These are phyloP conservation scores for Dryadomyces quercus-mongolicae DNA, from an alignment of 2,329 filamentous ascomycete species.

Conservation along the genomic window DNA sequence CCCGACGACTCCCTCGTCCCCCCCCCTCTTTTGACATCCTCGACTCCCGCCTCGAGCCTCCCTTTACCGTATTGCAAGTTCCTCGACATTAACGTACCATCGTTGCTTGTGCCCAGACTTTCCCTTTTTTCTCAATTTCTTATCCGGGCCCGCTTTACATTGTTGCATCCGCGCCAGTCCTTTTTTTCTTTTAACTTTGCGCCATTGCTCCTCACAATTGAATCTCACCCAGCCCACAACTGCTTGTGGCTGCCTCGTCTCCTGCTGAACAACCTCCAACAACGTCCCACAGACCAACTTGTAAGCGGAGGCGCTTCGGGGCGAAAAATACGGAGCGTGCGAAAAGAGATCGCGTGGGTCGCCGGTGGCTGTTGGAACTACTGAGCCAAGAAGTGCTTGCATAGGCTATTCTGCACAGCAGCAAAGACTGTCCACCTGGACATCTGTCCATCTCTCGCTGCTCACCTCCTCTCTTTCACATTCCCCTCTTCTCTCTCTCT, in stretches of 20 bases:
- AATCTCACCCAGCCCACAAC: background rate
- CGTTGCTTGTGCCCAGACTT: background rate
- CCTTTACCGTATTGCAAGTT: background rate
- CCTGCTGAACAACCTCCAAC: too few species aligned
- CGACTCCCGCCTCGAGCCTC: background rate
- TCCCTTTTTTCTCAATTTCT: background rate
- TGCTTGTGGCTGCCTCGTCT: too few species aligned
- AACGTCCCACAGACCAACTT: too few species aligned
- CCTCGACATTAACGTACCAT: background rate
- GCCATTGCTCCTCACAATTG: background rate
- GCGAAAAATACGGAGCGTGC: background rate
- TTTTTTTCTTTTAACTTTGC: background rate
- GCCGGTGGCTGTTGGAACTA: background rate
- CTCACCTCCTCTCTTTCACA: background rate
- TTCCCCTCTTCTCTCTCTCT: background rate
- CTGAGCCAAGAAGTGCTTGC: background rate
- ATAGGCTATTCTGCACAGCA: background rate
- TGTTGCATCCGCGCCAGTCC: background rate
- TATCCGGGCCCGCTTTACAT: background rate
- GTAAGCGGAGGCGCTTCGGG: too few species aligned
- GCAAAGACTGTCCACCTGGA: too few species aligned
- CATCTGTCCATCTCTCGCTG: background rate
- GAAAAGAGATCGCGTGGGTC: background rate
- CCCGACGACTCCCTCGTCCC: too few species aligned
- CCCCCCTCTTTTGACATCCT: too few species aligned